A percentile compares a stretch with the other conserved stretches of the same genome.
These are phyloP conservation scores for Neospora caninum DNA, from an alignment of 169 alveolate species.

Conservation along the genomic window DNA sequence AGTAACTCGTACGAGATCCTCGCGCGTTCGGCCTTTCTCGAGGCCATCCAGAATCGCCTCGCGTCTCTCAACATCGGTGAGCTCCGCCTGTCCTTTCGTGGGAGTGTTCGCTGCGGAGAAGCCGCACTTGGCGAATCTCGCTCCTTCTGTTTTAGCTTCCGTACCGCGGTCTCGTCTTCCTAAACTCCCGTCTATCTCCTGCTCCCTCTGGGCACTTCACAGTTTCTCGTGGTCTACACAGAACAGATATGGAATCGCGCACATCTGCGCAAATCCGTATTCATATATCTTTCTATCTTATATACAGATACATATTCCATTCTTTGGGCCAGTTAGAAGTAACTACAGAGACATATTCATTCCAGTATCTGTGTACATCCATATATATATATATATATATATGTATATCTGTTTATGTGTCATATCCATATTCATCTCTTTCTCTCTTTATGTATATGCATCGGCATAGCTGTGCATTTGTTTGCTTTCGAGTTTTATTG, in stretches of 20 bases:
- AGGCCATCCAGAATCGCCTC: constrained; percentile 30
- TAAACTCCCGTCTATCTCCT: too few relatives aligned
- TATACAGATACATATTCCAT: background rate
- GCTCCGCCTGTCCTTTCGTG: background rate
- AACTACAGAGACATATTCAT: background rate
- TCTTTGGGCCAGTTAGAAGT: too few relatives aligned
- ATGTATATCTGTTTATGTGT: background rate
- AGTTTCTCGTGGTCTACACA: background rate
- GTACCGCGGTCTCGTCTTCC: too few relatives aligned
- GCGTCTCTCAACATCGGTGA: constrained; percentile 41
- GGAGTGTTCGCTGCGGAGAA: background rate
- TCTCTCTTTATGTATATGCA: too few relatives aligned
- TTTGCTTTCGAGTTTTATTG: too few relatives aligned
- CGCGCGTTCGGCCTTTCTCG: constrained; percentile 33
- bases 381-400: background rate
- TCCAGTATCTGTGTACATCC: background rate
- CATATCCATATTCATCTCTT: background rate
- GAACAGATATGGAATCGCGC: background rate
- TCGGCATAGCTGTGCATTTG: too few relatives aligned
- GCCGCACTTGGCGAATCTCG: too few relatives aligned
- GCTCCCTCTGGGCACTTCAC: too few relatives aligned
- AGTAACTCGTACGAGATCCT: background rate
- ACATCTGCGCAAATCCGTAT: background rate
- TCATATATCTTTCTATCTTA: background rate
- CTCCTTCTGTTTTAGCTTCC: too few relatives aligned